These are phyloP conservation scores for Penicillium salamii DNA, from an alignment of 495 filamentous ascomycete genomes.

Conservation along the genomic window DNA sequence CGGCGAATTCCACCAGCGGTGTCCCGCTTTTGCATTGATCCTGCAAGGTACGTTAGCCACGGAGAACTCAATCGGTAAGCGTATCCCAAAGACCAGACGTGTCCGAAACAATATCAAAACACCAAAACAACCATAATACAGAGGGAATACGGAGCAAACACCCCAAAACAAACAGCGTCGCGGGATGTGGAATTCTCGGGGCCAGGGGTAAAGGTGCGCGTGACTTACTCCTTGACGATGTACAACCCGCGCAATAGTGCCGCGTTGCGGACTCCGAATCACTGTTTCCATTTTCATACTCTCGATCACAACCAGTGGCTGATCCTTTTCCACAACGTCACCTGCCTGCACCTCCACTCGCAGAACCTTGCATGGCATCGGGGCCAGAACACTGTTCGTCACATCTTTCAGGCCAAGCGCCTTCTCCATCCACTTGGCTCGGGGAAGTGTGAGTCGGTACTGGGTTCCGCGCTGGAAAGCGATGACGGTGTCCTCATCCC, in stretches of 20 bases:
- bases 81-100: not conserved
- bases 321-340: slow-evolving; percentile 76
- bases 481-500: slow-evolving; percentile 64
- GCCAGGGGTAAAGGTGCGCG: slow-evolving; percentile 1
- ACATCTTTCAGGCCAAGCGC: slow-evolving; percentile 79
- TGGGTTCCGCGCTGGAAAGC: slow-evolving; percentile 82
- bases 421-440: slow-evolving; percentile 81
- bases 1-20: slow-evolving; percentile 53
- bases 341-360: slow-evolving; percentile 81
- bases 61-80: not conserved
- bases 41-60: slow-evolving; percentile 39
- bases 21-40: slow-evolving; percentile 60
- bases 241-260: slow-evolving; percentile 74
- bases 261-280: slow-evolving; percentile 83
- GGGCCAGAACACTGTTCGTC: slow-evolving; percentile 78
- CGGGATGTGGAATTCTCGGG: not conserved
- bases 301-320: slow-evolving; percentile 91
- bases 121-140: no score
- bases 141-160: not conserved
- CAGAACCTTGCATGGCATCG: slow-evolving; percentile 93
- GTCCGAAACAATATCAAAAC: not conserved
- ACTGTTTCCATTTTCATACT: slow-evolving; percentile 99
- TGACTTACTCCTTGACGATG: slow-evolving; percentile 82
- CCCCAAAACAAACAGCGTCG: slow-evolving; percentile 5
- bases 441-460: slow-evolving; percentile 63